Evolutionary conservation across 441 rosid species (phyloP), one percentile per base, ranked within the genome.

Genomic region (Brassica balearica): DNA sequence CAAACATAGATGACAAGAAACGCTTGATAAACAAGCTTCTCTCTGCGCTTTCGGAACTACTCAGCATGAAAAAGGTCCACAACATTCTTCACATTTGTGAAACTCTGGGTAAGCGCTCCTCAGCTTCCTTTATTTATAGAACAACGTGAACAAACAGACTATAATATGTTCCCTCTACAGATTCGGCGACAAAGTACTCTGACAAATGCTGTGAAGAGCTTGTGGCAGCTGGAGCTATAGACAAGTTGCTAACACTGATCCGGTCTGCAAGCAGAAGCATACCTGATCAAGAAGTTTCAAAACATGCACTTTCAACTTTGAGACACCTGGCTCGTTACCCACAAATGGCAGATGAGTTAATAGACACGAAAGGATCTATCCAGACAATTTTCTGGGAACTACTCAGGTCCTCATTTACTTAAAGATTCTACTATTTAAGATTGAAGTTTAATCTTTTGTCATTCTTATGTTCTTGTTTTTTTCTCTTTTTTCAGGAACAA

Each of bases 231-330:
- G 99, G 98, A 59, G 97, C 99, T 64, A 84, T 92, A 71, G 81
- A 82, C 59, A 88, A 83, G 61, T 78, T 93, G 65, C 83, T 95
- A 75, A 85, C 88, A 75, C 83, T 85, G 68, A 92, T 95, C 43
- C 84, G 88, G 32, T 86, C 94, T 8, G 88, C 90, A 83, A 93
- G 87, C 68, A 87, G 92, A 82, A 95, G 99, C 85, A 87, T 95
- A 60, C 99, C 98, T 61, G 97, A 95, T 78, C 99, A 91, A 77
- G 87, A 91, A 84, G 89, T 93, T 70, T 81, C 91, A 74, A 95
- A 86, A 86, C 94, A 90, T 68, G 90, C 97, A 0, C 88, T 95
- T 7, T 92, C 95, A 7, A 91, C 95, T 9, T 87, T 95, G 67
- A 83, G 89, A 72, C 93, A 93, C 84, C 91, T 93, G 14, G 84